Conservation (phyloP, 768 basidiomycete genomes). For the Tremella yokohamensis region DNA sequence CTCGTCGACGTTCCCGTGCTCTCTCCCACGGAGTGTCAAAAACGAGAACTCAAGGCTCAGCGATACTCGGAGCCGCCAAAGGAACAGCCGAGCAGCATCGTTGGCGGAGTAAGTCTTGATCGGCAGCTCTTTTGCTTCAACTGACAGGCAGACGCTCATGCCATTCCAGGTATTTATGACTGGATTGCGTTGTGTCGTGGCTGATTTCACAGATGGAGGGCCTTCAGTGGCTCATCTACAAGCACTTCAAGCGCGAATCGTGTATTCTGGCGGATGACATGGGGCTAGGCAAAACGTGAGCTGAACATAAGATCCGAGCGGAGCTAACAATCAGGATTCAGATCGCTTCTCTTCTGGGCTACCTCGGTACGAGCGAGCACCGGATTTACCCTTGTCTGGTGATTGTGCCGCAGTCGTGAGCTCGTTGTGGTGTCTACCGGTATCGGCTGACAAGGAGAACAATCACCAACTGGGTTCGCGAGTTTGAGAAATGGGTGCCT, state of each 20-base stretch:
- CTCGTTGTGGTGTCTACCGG: not conserved
- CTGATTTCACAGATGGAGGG: slow-evolving; percentile 48
- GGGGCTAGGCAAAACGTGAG: slow-evolving; percentile 59
- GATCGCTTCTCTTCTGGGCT: slow-evolving; percentile 75
- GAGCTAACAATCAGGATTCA: slow-evolving; percentile 69
- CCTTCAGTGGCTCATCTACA: slow-evolving; percentile 50
- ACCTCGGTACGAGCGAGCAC: slow-evolving; percentile 58
- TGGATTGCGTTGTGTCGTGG: not conserved
- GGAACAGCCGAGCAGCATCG: slow-evolving; percentile 60
- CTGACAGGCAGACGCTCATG: slow-evolving; percentile 59
- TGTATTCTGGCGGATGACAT: slow-evolving; percentile 85
- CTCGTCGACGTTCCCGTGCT: slow-evolving; percentile 61
- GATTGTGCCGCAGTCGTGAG: slow-evolving; percentile 82
- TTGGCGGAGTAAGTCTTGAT: slow-evolving; percentile 51
- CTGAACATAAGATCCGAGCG: not conserved
- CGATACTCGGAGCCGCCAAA: slow-evolving; percentile 54
- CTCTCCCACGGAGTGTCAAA: slow-evolving; percentile 37
- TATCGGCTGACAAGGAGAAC: slow-evolving; percentile 53
- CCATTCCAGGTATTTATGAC: slow-evolving; percentile 67
- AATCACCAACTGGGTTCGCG: slow-evolving; percentile 86
- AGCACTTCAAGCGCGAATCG: slow-evolving; percentile 46
- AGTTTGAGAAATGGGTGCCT: slow-evolving; percentile 73
- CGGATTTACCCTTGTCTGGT: slow-evolving; percentile 75
- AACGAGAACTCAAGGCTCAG: slow-evolving; percentile 38
- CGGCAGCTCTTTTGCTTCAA: not conserved